These are phyloP conservation scores for Caryopteris hybrid DNA, from an alignment of 305 asterid species.

Conservation along the genomic window DNA sequence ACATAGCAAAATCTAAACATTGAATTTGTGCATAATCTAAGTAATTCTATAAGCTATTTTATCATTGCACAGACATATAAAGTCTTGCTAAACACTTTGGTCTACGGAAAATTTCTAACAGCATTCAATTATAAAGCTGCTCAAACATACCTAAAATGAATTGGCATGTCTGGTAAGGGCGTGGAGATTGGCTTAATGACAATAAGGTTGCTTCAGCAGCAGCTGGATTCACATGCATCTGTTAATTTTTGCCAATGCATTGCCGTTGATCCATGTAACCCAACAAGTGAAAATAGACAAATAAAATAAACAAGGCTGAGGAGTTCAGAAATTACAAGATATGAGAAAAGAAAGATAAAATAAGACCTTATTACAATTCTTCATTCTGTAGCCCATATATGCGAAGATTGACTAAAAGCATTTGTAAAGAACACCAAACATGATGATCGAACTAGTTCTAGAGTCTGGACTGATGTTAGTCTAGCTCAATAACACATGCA, in stretches of 20 bases:
- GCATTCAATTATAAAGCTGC: slow-evolving; percentile 6
- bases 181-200: slow-evolving; percentile 67
- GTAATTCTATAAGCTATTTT: not conserved
- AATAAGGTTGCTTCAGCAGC: slow-evolving; percentile 81
- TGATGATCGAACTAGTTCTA: slow-evolving; percentile 8
- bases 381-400: slow-evolving; percentile 2
- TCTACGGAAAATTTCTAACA: slow-evolving; percentile 7
- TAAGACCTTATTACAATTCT: not conserved
- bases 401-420: slow-evolving; percentile 4
- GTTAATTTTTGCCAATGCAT: slow-evolving; percentile 31
- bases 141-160: slow-evolving; percentile 74
- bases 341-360: not conserved
- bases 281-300: slow-evolving; percentile 18
- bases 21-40: not conserved
- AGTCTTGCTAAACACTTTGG: slow-evolving; percentile 1
- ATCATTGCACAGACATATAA: slow-evolving; percentile 14
- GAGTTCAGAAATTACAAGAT: slow-evolving; percentile 8
- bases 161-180: slow-evolving; percentile 80
- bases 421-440: not conserved
- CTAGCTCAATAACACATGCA: not conserved
- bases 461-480: not conserved
- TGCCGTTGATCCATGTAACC: slow-evolving; percentile 22
- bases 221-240: slow-evolving; percentile 78
- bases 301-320: slow-evolving; percentile 15
- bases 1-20: not conserved